These are phyloP conservation scores for Elaphomyces granulatus DNA, from an alignment of 495 filamentous ascomycete species.

Conservation along the genomic window DNA sequence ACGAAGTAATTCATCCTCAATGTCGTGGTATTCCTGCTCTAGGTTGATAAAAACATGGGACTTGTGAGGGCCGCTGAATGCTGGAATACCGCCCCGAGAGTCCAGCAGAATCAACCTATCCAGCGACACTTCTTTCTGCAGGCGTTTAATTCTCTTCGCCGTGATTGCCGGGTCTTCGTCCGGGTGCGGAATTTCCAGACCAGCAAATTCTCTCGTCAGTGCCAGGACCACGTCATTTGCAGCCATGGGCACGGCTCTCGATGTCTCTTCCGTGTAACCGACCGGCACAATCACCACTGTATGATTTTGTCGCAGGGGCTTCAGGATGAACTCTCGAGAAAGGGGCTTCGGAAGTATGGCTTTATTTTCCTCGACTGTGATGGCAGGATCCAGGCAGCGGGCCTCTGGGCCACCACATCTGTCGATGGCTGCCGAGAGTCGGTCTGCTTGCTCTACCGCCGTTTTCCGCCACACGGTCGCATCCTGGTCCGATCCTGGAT, in stretches of 20 bases:
- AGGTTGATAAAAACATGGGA: conserved; percentile 91
- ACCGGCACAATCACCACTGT: conserved; percentile 65
- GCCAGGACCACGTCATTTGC: conserved; percentile 58
- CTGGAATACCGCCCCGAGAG: conserved; percentile 73
- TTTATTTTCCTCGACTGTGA: conserved; percentile 29
- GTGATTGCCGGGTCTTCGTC: conserved; percentile 34
- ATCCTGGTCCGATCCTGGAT: conserved; percentile 36
- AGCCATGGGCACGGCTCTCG: conserved; percentile 37
- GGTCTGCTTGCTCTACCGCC: conserved; percentile 51
- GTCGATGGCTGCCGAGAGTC: conserved; percentile 61
- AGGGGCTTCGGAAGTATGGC: conserved; percentile 29
- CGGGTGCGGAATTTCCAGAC: conserved; percentile 28
- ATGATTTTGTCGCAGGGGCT: conserved; percentile 56
- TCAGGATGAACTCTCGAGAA: conserved; percentile 46
- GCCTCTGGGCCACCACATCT: conserved; percentile 48
- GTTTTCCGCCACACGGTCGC: conserved; percentile 24
- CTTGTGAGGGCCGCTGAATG: conserved; percentile 45
- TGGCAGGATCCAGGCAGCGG: conserved; percentile 49
- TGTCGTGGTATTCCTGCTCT: conserved; percentile 68
- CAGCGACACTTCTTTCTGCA: conserved; percentile 46
- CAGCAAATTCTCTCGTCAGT: conserved; percentile 57
- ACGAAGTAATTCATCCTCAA: conserved; percentile 42
- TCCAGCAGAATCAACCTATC: conserved; percentile 87
- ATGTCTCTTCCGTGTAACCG: conserved; percentile 47
- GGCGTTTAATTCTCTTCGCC: conserved; percentile 26